These are phyloP conservation scores for Saturnispora diversa DNA, from an alignment of 805 yeast genomes.

Conservation along the genomic window DNA sequence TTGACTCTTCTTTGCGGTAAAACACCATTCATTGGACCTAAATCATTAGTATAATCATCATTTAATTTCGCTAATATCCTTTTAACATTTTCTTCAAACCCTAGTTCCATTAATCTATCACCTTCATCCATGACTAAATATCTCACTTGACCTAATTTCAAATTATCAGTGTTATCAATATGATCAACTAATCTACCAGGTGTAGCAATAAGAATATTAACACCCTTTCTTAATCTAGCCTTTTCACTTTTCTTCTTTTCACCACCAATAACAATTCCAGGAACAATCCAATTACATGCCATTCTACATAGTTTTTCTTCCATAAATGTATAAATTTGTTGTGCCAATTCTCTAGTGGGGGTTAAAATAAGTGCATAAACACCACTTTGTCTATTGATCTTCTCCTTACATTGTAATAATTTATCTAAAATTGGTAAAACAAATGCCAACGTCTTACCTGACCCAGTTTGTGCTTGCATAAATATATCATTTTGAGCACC, in stretches of 20 bases:
- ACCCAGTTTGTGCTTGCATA: constrained; percentile 96
- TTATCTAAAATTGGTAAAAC: constrained; percentile 73
- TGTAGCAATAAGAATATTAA: constrained; percentile 90
- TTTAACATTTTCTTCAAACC: constrained; percentile 88
- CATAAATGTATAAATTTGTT: constrained; percentile 77
- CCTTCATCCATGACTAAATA: constrained; percentile 96
- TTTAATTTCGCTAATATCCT: constrained; percentile 60
- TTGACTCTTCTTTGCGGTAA: constrained; percentile 62
- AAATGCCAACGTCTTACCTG: constrained; percentile 92
- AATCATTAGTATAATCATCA: constrained; percentile 33
- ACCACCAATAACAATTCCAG: constrained; percentile 96
- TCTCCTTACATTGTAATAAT: constrained; percentile 44
- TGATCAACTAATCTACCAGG: constrained; percentile 97
- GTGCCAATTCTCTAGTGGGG: constrained; percentile 93
- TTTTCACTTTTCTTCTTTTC: constrained; percentile 96
- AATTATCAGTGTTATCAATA: constrained; percentile 74
- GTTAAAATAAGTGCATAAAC: constrained; percentile 81
- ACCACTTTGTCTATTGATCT: constrained; percentile 60
- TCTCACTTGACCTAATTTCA: constrained; percentile 65
- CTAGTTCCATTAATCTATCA: constrained; percentile 89
- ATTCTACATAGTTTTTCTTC: constrained; percentile 57
- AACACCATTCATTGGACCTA: constrained; percentile 32
- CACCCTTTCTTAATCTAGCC: constrained; percentile 92
- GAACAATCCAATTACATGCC: constrained; percentile 75
- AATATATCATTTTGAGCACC: constrained; percentile 52